These are phyloP conservation scores for Thalassia testudinum DNA, from an alignment of 116 monocot genomes.

Conservation along the genomic window DNA sequence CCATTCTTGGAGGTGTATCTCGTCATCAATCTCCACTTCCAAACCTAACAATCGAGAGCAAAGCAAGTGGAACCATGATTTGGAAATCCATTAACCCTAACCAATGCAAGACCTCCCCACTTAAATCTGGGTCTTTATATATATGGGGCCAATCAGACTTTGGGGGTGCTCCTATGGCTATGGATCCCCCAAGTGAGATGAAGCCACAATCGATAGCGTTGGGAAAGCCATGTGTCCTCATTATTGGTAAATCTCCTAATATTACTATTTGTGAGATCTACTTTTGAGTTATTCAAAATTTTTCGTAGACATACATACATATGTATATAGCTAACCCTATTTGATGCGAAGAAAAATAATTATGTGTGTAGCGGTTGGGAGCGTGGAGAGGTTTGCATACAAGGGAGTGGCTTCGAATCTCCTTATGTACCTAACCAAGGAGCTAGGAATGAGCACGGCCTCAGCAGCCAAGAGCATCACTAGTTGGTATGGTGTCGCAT, in stretches of 20 bases:
- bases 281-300: background rate
- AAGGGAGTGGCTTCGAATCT: conserved; percentile 92
- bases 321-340: background rate
- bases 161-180: no score
- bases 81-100: no score
- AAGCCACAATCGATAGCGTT: conserved; percentile 20
- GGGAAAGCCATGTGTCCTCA: conserved; percentile 55
- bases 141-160: no score
- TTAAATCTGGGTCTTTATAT: no score
- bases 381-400: conserved; percentile 87
- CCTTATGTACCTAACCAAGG: conserved; percentile 72
- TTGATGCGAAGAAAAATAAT: no score
- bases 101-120: no score
- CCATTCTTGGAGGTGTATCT: no score
- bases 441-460: conserved; percentile 59
- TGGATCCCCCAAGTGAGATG: no score
- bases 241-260: conserved; percentile 40
- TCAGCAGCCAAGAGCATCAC: conserved; percentile 73
- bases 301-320: background rate
- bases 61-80: no score
- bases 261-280: background rate
- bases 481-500: conserved; percentile 69
- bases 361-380: conserved; percentile 64
- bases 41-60: no score
- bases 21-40: no score